phyloP scores from a whole-genome alignment of 1,284 basidiomycete genomes.

The Cystobasidium sp. region DNA sequence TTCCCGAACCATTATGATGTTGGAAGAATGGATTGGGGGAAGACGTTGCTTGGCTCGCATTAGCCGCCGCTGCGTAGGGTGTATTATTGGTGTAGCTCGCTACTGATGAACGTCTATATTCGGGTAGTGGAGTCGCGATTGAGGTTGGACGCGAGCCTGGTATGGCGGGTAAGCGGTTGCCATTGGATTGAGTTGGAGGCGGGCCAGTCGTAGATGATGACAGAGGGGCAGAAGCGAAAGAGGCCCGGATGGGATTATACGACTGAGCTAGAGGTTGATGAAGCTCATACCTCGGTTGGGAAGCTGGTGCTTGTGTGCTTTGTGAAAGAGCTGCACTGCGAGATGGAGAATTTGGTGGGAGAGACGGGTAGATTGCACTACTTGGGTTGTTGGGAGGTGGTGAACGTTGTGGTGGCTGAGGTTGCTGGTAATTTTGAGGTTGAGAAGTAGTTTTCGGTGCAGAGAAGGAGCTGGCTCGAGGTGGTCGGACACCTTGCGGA shows the following conservation, averaged over 20 bases:
- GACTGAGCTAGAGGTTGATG: conserved; percentile 18
- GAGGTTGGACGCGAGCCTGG: conserved; percentile 19
- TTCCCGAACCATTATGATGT: conserved; percentile 13
- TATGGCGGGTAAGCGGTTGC: conserved; percentile 1
- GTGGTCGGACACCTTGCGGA: not conserved
- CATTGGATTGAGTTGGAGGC: not conserved
- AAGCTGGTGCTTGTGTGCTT: not conserved
- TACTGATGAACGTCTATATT: conserved; percentile 10
- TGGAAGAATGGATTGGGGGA: conserved; percentile 15
- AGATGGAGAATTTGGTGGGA: conserved; percentile 13
- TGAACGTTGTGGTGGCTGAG: conserved; percentile 3
- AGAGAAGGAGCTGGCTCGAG: not conserved
- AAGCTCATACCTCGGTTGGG: conserved; percentile 18
- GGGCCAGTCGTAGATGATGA: not conserved
- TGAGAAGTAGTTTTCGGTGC: not conserved
- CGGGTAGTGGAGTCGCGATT: conserved; percentile 3
- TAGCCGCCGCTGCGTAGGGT: conserved; percentile 17
- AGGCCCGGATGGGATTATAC: conserved; percentile 32
- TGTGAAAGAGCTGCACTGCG: conserved; percentile 16
- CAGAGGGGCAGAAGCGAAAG: conserved; percentile 17
- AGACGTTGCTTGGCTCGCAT: not conserved
- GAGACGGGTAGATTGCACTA: conserved; percentile 13
- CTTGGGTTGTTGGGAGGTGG: conserved; percentile 1
- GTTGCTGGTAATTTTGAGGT: not conserved
- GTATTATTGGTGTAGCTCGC: conserved; percentile 1